Conservation (phyloP, 176 grass and related monocot genomes). For the Rhipidocladum racemiflorum region DNA sequence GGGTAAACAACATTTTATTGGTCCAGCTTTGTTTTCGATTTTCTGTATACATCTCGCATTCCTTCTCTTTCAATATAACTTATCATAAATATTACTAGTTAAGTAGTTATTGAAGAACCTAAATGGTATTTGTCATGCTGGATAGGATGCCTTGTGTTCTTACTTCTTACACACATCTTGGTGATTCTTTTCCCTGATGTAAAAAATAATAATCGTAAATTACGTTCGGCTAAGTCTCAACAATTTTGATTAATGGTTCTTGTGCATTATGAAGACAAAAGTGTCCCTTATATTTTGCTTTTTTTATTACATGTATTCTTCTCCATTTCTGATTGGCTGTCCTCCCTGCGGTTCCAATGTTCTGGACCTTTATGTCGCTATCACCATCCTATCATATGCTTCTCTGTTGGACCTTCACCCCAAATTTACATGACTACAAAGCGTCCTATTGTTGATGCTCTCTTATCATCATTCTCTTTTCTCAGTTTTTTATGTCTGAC, state of each 20-base stretch:
- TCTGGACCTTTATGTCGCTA: background rate
- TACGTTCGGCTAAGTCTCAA: background rate
- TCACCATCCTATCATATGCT: background rate
- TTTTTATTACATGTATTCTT: background rate
- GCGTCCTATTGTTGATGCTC: background rate
- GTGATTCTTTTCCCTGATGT: background rate
- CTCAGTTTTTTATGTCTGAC: background rate
- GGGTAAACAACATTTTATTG: constrained; percentile 49
- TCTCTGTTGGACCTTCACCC: background rate
- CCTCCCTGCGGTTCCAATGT: background rate
- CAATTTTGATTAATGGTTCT: constrained; percentile 5
- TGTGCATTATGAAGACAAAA: background rate
- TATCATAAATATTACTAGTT: background rate
- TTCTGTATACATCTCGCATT: background rate
- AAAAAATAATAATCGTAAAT: background rate
- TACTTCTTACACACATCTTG: constrained; percentile 10
- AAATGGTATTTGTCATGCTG: constrained; percentile 24
- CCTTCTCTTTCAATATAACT: constrained; percentile 31
- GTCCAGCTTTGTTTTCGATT: constrained; percentile 9
- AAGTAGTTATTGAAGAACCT: background rate
- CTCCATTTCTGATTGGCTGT: background rate
- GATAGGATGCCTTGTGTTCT: background rate
- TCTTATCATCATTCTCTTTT: background rate
- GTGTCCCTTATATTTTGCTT: background rate
- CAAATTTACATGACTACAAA: background rate